Conservation (phyloP, 768 basidiomycete genomes). For the Cystobasidiopsis lactophilus region DNA sequence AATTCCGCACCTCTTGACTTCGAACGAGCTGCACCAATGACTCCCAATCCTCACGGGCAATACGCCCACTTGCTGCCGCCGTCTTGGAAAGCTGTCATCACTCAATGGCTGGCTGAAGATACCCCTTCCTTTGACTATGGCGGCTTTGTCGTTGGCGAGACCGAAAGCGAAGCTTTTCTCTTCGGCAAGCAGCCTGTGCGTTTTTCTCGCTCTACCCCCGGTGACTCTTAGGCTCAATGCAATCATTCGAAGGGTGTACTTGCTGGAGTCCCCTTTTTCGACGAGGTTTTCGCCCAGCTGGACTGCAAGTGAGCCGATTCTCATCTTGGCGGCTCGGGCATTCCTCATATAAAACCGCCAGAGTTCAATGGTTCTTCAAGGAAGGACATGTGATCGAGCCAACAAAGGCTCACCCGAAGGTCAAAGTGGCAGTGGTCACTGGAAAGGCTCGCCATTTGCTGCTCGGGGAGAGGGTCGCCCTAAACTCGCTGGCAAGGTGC, state of each 20-base stretch:
- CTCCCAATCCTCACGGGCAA: conserved; percentile 2
- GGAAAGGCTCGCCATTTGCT: conserved; percentile 74
- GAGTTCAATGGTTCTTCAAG: conserved; percentile 77
- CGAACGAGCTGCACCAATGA: too few relatives aligned
- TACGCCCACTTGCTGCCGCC: conserved; percentile 60
- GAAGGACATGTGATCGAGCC: conserved; percentile 69
- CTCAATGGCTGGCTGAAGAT: conserved; percentile 72
- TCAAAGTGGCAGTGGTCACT: conserved; percentile 58
- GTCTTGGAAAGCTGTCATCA: conserved; percentile 66
- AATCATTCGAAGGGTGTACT: conserved; percentile 34
- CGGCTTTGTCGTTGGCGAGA: conserved; percentile 88
- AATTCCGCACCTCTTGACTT: too few relatives aligned
- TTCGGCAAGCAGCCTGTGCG: conserved; percentile 65
- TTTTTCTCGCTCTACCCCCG: conserved; percentile 12
- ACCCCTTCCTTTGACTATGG: conserved; percentile 91
- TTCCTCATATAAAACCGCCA: conserved; percentile 22
- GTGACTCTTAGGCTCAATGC: background rate
- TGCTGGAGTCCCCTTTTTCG: conserved; percentile 87
- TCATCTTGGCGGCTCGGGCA: background rate
- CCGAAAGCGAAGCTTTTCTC: conserved; percentile 58
- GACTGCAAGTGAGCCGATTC: conserved; percentile 55
- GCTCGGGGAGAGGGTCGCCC: conserved; percentile 72
- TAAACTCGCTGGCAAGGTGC: conserved; percentile 83
- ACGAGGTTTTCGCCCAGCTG: conserved; percentile 69
- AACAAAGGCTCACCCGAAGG: conserved; percentile 36